phyloP scores from a whole-genome alignment of 257 asterid species.

The Linderniella brevidens region DNA sequence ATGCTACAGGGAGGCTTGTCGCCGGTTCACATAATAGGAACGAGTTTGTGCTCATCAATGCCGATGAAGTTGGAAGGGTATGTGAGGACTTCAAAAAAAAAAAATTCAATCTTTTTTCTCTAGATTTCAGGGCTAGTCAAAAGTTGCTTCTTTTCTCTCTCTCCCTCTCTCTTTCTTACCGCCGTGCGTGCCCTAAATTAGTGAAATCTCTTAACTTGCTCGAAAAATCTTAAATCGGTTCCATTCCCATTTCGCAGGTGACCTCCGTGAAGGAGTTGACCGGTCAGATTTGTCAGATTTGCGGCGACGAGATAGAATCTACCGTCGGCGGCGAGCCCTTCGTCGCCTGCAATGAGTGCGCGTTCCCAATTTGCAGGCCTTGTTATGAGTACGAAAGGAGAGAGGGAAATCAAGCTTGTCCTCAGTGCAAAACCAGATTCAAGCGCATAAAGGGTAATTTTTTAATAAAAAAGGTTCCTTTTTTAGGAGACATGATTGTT shows the following conservation, averaged over 20 bases:
- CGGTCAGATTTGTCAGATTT: conserved; percentile 65
- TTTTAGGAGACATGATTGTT: background rate
- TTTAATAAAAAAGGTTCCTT: background rate
- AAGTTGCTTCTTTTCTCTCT: background rate
- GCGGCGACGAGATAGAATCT: conserved; percentile 60
- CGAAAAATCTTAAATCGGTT: background rate
- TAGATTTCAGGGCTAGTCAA: conserved; percentile 15
- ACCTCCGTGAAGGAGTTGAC: conserved; percentile 45
- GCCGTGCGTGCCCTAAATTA: no score
- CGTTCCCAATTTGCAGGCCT: conserved; percentile 55
- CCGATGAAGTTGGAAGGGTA: conserved; percentile 90
- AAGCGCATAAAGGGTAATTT: conserved; percentile 62
- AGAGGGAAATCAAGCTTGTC: conserved; percentile 85
- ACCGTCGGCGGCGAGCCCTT: conserved; percentile 47
- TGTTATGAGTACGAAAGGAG: conserved; percentile 88
- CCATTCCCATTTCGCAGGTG: conserved; percentile 18
- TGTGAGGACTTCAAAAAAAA: conserved; percentile 11
- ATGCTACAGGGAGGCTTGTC: conserved; percentile 75
- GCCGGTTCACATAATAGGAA: conserved; percentile 93
- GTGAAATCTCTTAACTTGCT: background rate
- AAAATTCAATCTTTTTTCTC: background rate
- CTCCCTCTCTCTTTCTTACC: background rate
- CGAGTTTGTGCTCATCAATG: conserved; percentile 87
- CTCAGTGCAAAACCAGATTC: conserved; percentile 87
- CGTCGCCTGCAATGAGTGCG: conserved; percentile 72